Evolutionary conservation across 2,329 filamentous ascomycete genomes (phyloP).

Genomic region (Trichoderma sp.): DNA sequence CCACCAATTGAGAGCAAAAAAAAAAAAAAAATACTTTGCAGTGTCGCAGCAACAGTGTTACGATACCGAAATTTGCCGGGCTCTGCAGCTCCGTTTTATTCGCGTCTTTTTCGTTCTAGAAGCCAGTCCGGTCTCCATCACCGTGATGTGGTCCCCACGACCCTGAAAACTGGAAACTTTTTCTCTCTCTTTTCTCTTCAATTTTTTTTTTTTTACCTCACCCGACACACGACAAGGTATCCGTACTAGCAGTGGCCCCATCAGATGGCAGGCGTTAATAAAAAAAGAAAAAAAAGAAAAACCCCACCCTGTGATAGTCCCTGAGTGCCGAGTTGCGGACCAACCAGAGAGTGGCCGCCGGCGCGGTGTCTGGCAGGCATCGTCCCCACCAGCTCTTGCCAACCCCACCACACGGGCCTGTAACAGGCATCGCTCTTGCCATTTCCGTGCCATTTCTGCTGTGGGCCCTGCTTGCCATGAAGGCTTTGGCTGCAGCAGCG

Average conservation of each 20-base stretch:
- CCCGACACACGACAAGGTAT: background rate
- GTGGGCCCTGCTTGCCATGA: slow-evolving; percentile 21
- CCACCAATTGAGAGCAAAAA: background rate
- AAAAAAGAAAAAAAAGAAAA: slow-evolving; percentile 1
- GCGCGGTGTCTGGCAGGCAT: background rate
- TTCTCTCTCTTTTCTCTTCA: background rate
- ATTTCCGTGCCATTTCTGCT: background rate
- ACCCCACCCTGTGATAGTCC: background rate
- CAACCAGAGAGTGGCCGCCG: slow-evolving; percentile 13
- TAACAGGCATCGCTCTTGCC: slow-evolving; percentile 20
- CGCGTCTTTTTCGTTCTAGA: slow-evolving; percentile 13
- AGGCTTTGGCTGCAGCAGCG: slow-evolving; percentile 20
- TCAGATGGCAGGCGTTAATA: background rate
- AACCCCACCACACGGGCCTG: background rate
- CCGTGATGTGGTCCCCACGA: slow-evolving; percentile 9
- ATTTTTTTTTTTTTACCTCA: slow-evolving; percentile 15
- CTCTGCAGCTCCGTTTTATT: slow-evolving; percentile 1
- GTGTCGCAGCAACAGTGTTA: background rate
- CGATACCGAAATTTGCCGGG: background rate
- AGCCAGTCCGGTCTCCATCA: slow-evolving; percentile 14
- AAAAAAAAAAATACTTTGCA: background rate
- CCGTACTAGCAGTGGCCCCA: slow-evolving; percentile 6
- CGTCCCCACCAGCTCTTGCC: slow-evolving; percentile 13
- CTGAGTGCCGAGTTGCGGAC: slow-evolving; percentile 20
- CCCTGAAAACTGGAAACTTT: slow-evolving; percentile 1